These are phyloP conservation scores for Nicotiana tomentosiformis DNA, from an alignment of 257 asterid genomes.

Conservation along the genomic window DNA sequence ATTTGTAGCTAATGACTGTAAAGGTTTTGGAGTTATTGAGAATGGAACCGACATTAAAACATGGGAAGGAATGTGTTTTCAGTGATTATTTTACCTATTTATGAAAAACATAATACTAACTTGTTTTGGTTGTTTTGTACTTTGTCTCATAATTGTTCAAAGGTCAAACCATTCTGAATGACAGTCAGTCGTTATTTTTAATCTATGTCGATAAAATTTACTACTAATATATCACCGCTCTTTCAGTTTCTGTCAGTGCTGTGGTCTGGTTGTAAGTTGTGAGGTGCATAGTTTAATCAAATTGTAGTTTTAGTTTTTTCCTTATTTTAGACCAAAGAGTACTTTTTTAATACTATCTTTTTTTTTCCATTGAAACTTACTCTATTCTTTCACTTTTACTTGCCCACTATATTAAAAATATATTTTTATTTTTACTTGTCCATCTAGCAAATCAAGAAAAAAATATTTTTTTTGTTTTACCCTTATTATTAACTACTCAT, in stretches of 20 bases:
- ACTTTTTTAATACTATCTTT: background rate
- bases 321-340: no score
- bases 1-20: slow-evolving; percentile 36
- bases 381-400: no score
- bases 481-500: no score
- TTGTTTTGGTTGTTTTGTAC: background rate
- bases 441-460: no score
- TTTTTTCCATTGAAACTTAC: no score
- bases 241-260: background rate
- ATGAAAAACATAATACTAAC: background rate
- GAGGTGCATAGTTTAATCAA: background rate
- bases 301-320: no score
- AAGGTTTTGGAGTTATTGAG: slow-evolving; percentile 43
- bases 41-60: slow-evolving; percentile 50
- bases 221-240: background rate
- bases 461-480: no score
- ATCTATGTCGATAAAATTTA: background rate
- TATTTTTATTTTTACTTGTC: no score
- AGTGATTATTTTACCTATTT: slow-evolving; percentile 9
- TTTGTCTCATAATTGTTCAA: slow-evolving; percentile 30
- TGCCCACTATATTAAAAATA: no score
- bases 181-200: background rate
- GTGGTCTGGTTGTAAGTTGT: background rate
- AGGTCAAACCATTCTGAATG: background rate
- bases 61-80: slow-evolving; percentile 55